Evolutionary conservation across 129 eudicot species (phyloP).

Genomic region (Dittrichia graveolens): DNA sequence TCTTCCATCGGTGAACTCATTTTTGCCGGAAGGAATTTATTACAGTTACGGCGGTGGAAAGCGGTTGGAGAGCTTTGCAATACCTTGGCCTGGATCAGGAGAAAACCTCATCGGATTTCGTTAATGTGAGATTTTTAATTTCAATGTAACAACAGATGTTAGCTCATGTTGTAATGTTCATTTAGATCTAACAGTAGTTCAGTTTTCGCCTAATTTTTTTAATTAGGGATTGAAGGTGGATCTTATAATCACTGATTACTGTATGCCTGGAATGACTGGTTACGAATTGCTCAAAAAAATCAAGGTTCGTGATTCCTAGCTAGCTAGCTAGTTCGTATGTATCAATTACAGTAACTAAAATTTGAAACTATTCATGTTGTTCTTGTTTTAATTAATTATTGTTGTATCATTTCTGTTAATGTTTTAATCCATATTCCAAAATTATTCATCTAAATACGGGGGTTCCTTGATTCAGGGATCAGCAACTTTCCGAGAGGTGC

Average conservation of each 20-base stretch:
- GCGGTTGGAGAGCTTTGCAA: conserved; percentile 86
- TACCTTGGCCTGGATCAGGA: conserved; percentile 78
- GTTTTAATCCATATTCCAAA: neutral
- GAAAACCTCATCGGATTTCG: conserved; percentile 58
- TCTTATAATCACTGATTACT: conserved; percentile 87
- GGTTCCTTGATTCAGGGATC: conserved; percentile 63
- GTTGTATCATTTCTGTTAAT: neutral
- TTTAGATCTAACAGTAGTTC: conserved; percentile 1
- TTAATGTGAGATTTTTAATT: conserved; percentile 48
- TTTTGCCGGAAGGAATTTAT: conserved; percentile 1
- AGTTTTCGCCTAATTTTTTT: neutral
- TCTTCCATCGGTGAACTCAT: conserved; percentile 3
- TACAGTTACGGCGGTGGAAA: conserved; percentile 89
- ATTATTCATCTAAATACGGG: no score
- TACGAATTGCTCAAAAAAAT: conserved; percentile 87
- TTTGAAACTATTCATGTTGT: no score
- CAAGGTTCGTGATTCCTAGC: conserved; percentile 50
- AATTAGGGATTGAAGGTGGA: conserved; percentile 68
- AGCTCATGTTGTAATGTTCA: neutral
- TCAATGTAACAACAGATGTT: neutral
- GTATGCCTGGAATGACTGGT: conserved; percentile 99
- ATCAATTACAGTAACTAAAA: no score
- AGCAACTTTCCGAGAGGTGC: conserved; percentile 75
- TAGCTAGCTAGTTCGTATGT: no score
- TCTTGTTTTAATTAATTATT: neutral